Percentiles rank a stretch among this genome's conserved stretches.
Evolutionary conservation across 352 stramenopile genomes (phyloP).

Genomic region (Phytophthora europaea): DNA sequence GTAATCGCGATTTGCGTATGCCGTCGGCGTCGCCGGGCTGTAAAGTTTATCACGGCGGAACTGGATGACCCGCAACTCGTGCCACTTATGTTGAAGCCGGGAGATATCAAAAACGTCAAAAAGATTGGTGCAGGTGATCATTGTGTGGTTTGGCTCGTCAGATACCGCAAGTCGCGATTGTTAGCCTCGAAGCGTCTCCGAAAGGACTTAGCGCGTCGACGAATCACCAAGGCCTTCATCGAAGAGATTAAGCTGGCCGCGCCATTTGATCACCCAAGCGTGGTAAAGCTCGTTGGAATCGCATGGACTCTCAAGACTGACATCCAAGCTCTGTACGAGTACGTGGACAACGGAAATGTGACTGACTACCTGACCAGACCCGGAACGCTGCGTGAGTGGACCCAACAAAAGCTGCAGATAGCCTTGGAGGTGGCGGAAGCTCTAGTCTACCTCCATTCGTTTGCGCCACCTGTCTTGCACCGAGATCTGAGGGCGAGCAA

Average conservation of each 20-base stretch:
- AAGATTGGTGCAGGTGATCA: slow-evolving; percentile 42
- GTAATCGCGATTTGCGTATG: slow-evolving; percentile 17
- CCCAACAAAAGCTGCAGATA: slow-evolving; percentile 41
- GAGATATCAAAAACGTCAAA: slow-evolving; percentile 54
- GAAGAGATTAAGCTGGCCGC: slow-evolving; percentile 63
- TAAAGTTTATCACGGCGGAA: slow-evolving; percentile 35
- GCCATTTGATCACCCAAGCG: slow-evolving; percentile 54
- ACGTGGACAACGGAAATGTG: slow-evolving; percentile 67
- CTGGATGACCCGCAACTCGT: slow-evolving; percentile 50
- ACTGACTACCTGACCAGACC: slow-evolving; percentile 42
- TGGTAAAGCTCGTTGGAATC: slow-evolving; percentile 64
- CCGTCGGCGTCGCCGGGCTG: slow-evolving; percentile 32
- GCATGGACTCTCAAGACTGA: slow-evolving; percentile 63
- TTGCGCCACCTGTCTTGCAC: slow-evolving; percentile 58
- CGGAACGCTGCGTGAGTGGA: slow-evolving; percentile 43
- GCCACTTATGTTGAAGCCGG: slow-evolving; percentile 47
- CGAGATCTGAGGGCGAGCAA: slow-evolving; percentile 67
- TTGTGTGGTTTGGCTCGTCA: slow-evolving; percentile 51
- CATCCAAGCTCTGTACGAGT: slow-evolving; percentile 72
- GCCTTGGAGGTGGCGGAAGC: slow-evolving; percentile 61
- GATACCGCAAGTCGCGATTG: slow-evolving; percentile 45
- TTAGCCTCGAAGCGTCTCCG: slow-evolving; percentile 57
- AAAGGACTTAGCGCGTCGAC: slow-evolving; percentile 38
- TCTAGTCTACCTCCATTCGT: slow-evolving; percentile 68
- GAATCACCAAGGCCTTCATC: slow-evolving; percentile 55